Evolutionary conservation across 2,329 filamentous ascomycete genomes (phyloP).

Genomic region (Calonectria pteridis): DNA sequence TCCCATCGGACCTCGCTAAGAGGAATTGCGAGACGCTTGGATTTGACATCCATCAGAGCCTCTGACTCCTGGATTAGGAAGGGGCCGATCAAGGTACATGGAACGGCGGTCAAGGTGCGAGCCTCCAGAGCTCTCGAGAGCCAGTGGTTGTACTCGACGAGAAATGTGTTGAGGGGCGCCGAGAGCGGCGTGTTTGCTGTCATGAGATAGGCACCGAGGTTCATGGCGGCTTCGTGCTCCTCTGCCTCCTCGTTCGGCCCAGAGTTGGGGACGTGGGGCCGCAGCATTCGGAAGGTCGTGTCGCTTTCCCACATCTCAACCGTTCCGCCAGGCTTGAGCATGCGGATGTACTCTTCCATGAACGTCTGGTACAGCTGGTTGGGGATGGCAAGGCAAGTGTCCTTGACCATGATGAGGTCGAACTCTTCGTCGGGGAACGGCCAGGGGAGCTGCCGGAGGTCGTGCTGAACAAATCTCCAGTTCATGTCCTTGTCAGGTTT

Average conservation of each 20-base stretch:
- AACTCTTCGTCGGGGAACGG: conserved; percentile 86
- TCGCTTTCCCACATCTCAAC: conserved; percentile 94
- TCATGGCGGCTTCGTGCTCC: conserved; percentile 73
- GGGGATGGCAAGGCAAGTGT: conserved; percentile 77
- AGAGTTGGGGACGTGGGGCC: conserved; percentile 77
- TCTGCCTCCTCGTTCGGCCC: conserved; percentile 55
- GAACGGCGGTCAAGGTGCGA: conserved; percentile 77
- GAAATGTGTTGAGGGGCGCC: conserved; percentile 82
- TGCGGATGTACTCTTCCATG: conserved; percentile 80
- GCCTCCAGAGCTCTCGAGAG: conserved; percentile 80
- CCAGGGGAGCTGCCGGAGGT: conserved; percentile 79
- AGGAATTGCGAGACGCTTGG: conserved; percentile 86
- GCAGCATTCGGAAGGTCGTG: conserved; percentile 83
- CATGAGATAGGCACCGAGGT: conserved; percentile 85
- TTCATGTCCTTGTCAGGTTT: conserved; percentile 80
- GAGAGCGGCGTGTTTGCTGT: conserved; percentile 86
- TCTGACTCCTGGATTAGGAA: conserved; percentile 86
- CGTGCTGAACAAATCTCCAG: conserved; percentile 91
- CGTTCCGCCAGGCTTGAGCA: conserved; percentile 82
- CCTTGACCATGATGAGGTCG: conserved; percentile 90
- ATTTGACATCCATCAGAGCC: conserved; percentile 75
- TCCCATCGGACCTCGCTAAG: conserved; percentile 90
- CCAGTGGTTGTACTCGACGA: conserved; percentile 89
- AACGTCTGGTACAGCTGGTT: conserved; percentile 67
- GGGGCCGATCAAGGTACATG: conserved; percentile 83